Percentiles rank a stretch among this genome's conserved stretches.
These are phyloP conservation scores for Gossypium aridum DNA, from an alignment of 441 rosid species.

Conservation along the genomic window DNA sequence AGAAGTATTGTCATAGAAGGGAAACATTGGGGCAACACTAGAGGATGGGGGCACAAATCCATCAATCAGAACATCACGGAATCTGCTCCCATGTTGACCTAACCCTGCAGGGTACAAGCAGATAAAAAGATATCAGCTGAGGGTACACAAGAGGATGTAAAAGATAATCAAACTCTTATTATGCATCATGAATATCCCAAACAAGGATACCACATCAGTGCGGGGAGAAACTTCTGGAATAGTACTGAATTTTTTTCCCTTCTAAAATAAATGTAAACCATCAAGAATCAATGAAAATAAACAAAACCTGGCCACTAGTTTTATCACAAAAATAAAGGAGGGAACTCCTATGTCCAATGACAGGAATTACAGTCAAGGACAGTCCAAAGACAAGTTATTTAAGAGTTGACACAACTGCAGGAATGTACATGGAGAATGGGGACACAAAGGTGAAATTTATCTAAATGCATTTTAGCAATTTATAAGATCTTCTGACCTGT, in stretches of 20 bases:
- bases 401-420: background rate
- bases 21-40: conserved; percentile 92
- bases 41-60: conserved; percentile 86
- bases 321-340: background rate
- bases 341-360: background rate
- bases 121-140: background rate
- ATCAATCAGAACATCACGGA: conserved; percentile 74
- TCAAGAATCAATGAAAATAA: background rate
- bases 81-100: conserved; percentile 55
- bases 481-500: background rate
- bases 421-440: background rate
- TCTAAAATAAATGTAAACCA: background rate
- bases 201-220: background rate
- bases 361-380: background rate
- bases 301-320: background rate
- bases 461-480: background rate
- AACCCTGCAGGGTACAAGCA: conserved; percentile 30
- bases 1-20: conserved; percentile 63
- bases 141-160: background rate
- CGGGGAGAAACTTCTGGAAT: background rate
- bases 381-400: background rate
- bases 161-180: background rate
- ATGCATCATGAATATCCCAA: background rate
- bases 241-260: background rate
- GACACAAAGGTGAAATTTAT: background rate